Conservation (phyloP, 805 yeast genomes). For the Zygosaccharomyces gambellarensis region DNA sequence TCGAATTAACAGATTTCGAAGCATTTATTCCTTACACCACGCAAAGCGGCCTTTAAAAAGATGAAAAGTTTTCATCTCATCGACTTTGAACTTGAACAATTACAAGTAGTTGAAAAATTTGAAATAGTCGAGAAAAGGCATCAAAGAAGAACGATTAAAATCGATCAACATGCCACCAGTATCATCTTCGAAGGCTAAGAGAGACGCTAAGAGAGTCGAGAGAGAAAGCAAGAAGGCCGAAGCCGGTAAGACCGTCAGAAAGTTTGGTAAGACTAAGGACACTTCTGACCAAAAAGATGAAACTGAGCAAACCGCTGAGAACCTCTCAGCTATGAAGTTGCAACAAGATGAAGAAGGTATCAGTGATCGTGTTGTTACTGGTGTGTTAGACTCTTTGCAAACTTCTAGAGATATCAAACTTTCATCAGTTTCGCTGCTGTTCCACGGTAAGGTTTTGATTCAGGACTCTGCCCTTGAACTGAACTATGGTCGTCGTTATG, state of each 20-base stretch:
- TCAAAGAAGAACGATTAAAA: not conserved
- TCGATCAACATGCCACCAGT: constrained; percentile 39
- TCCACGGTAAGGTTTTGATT: constrained; percentile 95
- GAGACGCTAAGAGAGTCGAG: constrained; percentile 94
- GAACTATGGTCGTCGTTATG: constrained; percentile 96
- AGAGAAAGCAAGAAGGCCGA: constrained; percentile 96
- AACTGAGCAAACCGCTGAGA: constrained; percentile 61
- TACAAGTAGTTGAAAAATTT: not conserved
- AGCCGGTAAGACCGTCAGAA: constrained; percentile 52
- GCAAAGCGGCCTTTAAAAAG: constrained; percentile 4
- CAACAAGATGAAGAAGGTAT: constrained; percentile 92
- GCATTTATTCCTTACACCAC: constrained; percentile 12
- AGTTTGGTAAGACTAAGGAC: constrained; percentile 51
- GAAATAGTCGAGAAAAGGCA: not conserved
- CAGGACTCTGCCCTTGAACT: constrained; percentile 90
- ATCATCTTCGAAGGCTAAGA: constrained; percentile 94
- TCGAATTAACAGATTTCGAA: not conserved
- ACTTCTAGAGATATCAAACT: constrained; percentile 94
- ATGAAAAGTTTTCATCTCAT: constrained; percentile 16
- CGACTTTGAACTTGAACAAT: constrained; percentile 5
- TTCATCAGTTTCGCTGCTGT: constrained; percentile 82
- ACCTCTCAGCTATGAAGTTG: constrained; percentile 78
- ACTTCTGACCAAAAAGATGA: constrained; percentile 45
- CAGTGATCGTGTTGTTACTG: constrained; percentile 96
- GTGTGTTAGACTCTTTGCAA: constrained; percentile 82